Base-by-base conservation (phyloP, 139 green algal genomes). In the Tetradesmus obliquus region DNA sequence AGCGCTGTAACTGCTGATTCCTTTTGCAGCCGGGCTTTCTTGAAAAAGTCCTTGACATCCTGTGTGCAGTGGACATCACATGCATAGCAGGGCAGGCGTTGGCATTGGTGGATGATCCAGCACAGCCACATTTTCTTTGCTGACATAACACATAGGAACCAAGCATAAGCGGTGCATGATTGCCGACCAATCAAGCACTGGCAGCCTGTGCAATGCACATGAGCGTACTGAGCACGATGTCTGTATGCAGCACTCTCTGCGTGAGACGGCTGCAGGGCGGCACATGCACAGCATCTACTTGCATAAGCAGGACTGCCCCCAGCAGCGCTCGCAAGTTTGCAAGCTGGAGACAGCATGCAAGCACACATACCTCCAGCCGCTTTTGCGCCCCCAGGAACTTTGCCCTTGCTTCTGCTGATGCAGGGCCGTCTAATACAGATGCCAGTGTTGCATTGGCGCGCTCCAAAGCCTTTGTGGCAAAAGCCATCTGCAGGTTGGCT, bases 401-500 rank as follows among this genome's bases (percentile, higher is more conserved):
- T n/a, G n/a, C 20, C 17, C 32, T 87, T 51, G 82, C 82, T 22
- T 45, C 54, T 55, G 82, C 82, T 55, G 84, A 22, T 6, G 32
- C 12, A 10, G 85, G 85, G 2, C n/a, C 54, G 51, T 53, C 53
- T 17, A 90, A 13, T 13, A 10, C 66, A 53, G 45, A 19, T 15
- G 53, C 22, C 51, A 90, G 10, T 22, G 85, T 82, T 9, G 15
- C 53, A 54, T 90, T 90, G 22, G 85, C 85, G 2, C 45, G 51
- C 57, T 62, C n/a, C 51, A 90, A 60, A 9, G 85, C 62, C 72
- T 72, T 82, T 15, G 2, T 82, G 45, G 24, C 72, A n/a, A 62
- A 19, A 55, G 45, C 66, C 17, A 90, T n/a, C 66, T 90, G 66
- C 45, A 82, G 17, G 32, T 82, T 82, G 10, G 85, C 85, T 66